These are phyloP conservation scores for Diaporthe sp. DNA, from an alignment of 2,329 filamentous ascomycete species.

Conservation along the genomic window DNA sequence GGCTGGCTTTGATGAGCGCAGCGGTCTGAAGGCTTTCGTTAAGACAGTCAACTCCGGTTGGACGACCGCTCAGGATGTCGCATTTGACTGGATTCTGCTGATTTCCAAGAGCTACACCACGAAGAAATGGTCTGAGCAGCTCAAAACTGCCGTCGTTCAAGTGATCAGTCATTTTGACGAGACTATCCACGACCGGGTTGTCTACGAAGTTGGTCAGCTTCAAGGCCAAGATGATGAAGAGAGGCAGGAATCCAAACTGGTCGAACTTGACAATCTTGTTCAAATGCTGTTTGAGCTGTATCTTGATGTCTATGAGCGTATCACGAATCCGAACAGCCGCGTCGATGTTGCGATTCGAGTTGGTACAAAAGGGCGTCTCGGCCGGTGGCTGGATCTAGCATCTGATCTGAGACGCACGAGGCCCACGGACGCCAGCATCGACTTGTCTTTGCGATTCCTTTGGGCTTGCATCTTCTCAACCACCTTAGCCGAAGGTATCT, in stretches of 20 bases:
- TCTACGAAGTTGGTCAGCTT: slow-evolving; percentile 56
- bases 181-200: slow-evolving; percentile 63
- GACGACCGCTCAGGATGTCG: slow-evolving; percentile 69
- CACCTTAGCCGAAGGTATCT: slow-evolving; percentile 65
- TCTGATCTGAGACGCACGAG: slow-evolving; percentile 59
- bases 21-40: slow-evolving; percentile 67
- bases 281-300: slow-evolving; percentile 75
- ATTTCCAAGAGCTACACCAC: slow-evolving; percentile 65
- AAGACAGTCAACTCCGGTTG: slow-evolving; percentile 62
- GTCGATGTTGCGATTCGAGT: slow-evolving; percentile 64
- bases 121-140: slow-evolving; percentile 69
- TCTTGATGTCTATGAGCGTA: slow-evolving; percentile 71
- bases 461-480: slow-evolving; percentile 71
- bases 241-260: slow-evolving; percentile 42
- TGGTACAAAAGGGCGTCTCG: slow-evolving; percentile 64
- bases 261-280: slow-evolving; percentile 59
- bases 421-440: slow-evolving; percentile 52
- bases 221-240: slow-evolving; percentile 14
- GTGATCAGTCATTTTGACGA: slow-evolving; percentile 69
- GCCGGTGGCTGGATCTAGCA: slow-evolving; percentile 66
- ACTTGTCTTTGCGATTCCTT: slow-evolving; percentile 66
- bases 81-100: slow-evolving; percentile 70
- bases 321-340: slow-evolving; percentile 69
- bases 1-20: slow-evolving; percentile 65
- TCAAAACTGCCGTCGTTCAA: slow-evolving; percentile 71